A percentile compares a stretch with the other conserved stretches of the same genome.
Conservation (phyloP, 83 land plant genomes). For the Thuja plicata region DNA sequence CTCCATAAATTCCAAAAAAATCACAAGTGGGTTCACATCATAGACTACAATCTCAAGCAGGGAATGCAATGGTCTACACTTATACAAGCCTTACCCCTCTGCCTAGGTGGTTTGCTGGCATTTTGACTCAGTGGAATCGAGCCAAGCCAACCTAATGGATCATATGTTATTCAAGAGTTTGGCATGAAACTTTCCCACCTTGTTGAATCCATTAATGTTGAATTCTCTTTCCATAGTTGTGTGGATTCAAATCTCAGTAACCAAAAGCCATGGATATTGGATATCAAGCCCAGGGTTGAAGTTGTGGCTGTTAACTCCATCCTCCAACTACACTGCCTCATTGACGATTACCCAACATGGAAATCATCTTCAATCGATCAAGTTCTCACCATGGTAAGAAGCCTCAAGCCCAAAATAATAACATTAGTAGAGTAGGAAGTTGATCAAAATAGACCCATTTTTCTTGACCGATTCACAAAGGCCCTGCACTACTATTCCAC, state of each 20-base stretch:
- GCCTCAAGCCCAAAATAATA: slow-evolving; percentile 53
- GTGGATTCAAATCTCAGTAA: slow-evolving; percentile 42
- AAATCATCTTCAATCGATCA: slow-evolving; percentile 36
- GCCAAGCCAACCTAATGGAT: too few species aligned
- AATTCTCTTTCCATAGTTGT: slow-evolving; percentile 56
- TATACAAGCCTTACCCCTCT: too few species aligned
- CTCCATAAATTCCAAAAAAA: too few species aligned
- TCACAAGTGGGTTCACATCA: too few species aligned
- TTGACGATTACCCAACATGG: slow-evolving; percentile 19
- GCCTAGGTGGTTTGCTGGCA: too few species aligned
- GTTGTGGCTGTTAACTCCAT: slow-evolving; percentile 70
- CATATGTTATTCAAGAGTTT: too few species aligned
- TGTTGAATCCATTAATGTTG: slow-evolving; percentile 32
- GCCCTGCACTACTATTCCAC: too few species aligned
- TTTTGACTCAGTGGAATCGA: too few species aligned
- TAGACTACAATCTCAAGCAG: too few species aligned
- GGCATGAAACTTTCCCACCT: too few species aligned
- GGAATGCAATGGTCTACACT: too few species aligned
- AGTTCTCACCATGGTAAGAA: slow-evolving; percentile 39
- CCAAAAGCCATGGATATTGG: slow-evolving; percentile 39
- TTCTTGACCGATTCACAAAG: slow-evolving; percentile 69
- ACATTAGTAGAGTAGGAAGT: slow-evolving; percentile 82
- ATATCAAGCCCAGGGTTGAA: slow-evolving; percentile 23
- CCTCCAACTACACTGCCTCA: slow-evolving; percentile 53
- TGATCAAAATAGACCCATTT: slow-evolving; percentile 54